Conservation (phyloP, 805 yeast genomes). For the Brettanomyces naardenensis region DNA sequence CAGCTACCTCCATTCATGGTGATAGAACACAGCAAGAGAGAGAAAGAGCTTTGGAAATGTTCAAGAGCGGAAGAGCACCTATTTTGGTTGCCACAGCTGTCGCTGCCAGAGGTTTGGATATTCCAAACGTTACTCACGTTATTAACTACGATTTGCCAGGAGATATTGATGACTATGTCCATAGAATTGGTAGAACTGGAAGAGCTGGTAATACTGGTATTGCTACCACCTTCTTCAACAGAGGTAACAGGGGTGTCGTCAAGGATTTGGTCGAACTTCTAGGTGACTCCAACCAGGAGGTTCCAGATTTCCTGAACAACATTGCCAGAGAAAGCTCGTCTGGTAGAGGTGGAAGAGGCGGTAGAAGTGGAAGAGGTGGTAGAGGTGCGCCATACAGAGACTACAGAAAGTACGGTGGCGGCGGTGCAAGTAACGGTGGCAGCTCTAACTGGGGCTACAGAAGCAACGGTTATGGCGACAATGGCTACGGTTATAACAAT, state of each 20-base stretch:
- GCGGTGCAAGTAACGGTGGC: conserved; percentile 8
- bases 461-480: conserved; percentile 24
- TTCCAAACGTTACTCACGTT: conserved; percentile 97
- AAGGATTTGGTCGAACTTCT: conserved; percentile 83
- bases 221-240: conserved; percentile 97
- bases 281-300: conserved; percentile 95
- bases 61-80: conserved; percentile 88
- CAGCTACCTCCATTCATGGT: conserved; percentile 98
- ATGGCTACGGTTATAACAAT: conserved; percentile 18
- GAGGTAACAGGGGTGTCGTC: conserved; percentile 84
- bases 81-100: conserved; percentile 98
- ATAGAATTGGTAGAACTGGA: conserved; percentile 99
- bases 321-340: conserved; percentile 69
- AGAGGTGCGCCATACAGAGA: conserved; percentile 28
- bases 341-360: conserved; percentile 46
- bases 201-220: conserved; percentile 99
- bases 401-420: conserved; percentile 37
- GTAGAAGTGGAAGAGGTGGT: conserved; percentile 36
- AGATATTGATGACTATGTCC: conserved; percentile 97
- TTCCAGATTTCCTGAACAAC: conserved; percentile 79
- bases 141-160: conserved; percentile 95
- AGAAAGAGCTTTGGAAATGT: conserved; percentile 92
- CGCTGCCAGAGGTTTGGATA: conserved; percentile 99
- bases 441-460: conserved; percentile 11
- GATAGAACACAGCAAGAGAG: conserved; percentile 97